These are phyloP conservation scores for Telfairia occidentalis DNA, from an alignment of 331 rosid species.

Conservation along the genomic window DNA sequence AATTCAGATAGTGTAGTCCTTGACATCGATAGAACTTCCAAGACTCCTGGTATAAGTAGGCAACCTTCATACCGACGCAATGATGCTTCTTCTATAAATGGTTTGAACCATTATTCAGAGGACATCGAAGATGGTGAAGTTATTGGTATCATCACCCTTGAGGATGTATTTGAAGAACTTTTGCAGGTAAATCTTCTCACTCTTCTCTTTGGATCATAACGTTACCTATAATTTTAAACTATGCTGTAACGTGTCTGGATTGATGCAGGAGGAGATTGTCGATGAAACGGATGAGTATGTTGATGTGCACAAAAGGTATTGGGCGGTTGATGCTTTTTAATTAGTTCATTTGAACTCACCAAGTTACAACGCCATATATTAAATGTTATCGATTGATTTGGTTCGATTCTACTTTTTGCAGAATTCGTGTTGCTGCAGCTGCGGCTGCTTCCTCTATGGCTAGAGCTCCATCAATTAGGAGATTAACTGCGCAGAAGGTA, in stretches of 20 bases:
- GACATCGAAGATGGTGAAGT: conserved; percentile 90
- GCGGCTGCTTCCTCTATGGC: conserved; percentile 51
- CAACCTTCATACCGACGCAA: conserved; percentile 21
- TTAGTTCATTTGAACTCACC: neutral
- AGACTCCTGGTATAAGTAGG: conserved; percentile 23
- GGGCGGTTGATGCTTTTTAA: neutral
- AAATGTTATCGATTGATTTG: neutral
- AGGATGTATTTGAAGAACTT: conserved; percentile 98
- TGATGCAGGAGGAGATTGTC: conserved; percentile 55
- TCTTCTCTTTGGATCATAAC: conserved; percentile 10
- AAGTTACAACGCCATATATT: neutral
- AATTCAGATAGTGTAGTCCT: conserved; percentile 35
- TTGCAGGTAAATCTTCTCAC: conserved; percentile 50
- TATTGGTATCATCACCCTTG: conserved; percentile 87
- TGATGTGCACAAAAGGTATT: conserved; percentile 21
- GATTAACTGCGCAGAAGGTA: conserved; percentile 27
- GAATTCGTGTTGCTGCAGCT: conserved; percentile 54
- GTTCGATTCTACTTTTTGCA: conserved; percentile 22
- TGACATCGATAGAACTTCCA: conserved; percentile 57
- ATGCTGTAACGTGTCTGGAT: conserved; percentile 5
- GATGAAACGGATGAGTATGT: conserved; percentile 21
- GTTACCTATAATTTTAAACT: neutral
- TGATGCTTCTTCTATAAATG: conserved; percentile 27
- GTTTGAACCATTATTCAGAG: conserved; percentile 30
- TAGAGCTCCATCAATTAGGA: conserved; percentile 43